A percentile compares a stretch with the other conserved stretches of the same genome.
phyloP scores from a whole-genome alignment of 1,284 basidiomycete genomes.

The Peniophora sp. region DNA sequence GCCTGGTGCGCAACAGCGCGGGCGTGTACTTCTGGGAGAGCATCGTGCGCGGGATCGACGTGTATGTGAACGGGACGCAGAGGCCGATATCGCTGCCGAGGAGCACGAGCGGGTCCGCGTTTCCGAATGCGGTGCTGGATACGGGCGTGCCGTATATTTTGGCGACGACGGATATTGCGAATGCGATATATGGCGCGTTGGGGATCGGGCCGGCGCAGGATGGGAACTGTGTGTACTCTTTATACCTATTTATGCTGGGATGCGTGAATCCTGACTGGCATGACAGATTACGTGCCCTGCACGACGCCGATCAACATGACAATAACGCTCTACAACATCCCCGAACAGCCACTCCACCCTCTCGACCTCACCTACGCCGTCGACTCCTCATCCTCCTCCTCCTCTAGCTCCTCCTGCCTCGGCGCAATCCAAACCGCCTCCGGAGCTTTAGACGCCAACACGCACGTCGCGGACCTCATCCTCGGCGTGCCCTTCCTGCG shows the following conservation, averaged over 20 bases:
- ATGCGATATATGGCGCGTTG: constrained; percentile 72
- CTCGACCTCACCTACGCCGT: constrained; percentile 49
- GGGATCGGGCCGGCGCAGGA: constrained; percentile 50
- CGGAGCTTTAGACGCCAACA: constrained; percentile 24
- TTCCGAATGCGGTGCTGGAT: constrained; percentile 60
- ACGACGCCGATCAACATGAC: constrained; percentile 61
- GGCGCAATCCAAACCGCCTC: constrained; percentile 58
- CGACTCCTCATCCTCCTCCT: constrained; percentile 27
- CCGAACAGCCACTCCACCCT: constrained; percentile 56
- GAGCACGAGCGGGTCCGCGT: constrained; percentile 23
- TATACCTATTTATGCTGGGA: not conserved
- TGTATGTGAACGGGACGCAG: constrained; percentile 43
- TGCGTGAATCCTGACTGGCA: not conserved
- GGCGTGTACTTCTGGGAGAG: constrained; percentile 56
- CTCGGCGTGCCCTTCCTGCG: constrained; percentile 71
- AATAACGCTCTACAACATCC: constrained; percentile 49
- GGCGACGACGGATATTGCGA: constrained; percentile 49
- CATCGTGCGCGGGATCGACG: constrained; percentile 44
- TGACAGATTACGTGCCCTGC: constrained; percentile 63
- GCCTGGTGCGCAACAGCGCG: constrained; percentile 27
- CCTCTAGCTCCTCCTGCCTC: constrained; percentile 46
- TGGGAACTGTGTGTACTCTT: constrained; percentile 47
- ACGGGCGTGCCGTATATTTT: constrained; percentile 61
- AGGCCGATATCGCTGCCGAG: constrained; percentile 31
- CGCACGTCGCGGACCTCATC: constrained; percentile 45